Percentiles rank a stretch among this genome's conserved stretches.
Conservation (phyloP, 768 basidiomycete species). For the Boletus sp. region DNA sequence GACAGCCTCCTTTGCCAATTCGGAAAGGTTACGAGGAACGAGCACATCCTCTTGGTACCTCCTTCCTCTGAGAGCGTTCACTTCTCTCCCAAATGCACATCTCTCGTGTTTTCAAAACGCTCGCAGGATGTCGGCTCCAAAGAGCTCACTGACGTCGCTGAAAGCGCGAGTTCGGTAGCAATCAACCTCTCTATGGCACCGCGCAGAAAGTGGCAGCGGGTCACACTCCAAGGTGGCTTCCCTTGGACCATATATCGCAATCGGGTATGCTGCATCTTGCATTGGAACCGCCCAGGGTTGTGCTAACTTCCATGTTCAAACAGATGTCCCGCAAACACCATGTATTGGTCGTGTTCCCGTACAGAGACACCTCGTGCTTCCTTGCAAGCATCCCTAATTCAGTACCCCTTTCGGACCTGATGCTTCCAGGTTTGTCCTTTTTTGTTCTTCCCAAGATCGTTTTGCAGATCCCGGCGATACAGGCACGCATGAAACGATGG, state of each 20-base stretch:
- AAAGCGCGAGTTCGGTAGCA: constrained; percentile 11
- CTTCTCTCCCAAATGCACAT: constrained; percentile 19
- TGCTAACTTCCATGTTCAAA: constrained; percentile 3
- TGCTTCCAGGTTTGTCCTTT: constrained; percentile 64
- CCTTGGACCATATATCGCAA: constrained; percentile 60
- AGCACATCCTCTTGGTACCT: constrained; percentile 16
- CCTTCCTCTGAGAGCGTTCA: constrained; percentile 23
- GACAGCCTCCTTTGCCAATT: constrained; percentile 25
- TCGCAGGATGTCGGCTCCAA: constrained; percentile 21
- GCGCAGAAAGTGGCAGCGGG: constrained; percentile 45
- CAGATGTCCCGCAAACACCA: constrained; percentile 48
- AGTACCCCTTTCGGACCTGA: constrained; percentile 66
- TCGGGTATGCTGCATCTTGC: constrained; percentile 39
- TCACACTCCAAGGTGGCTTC: constrained; percentile 42
- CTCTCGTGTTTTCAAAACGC: constrained; percentile 17
- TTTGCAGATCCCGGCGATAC: background rate
- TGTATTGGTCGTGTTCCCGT: constrained; percentile 57
- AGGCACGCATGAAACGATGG: constrained; percentile 44
- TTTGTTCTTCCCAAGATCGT: constrained; percentile 32
- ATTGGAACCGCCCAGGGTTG: background rate
- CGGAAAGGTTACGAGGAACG: background rate
- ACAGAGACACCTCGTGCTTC: constrained; percentile 57
- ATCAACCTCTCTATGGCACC: constrained; percentile 23
- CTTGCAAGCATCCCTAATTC: constrained; percentile 63
- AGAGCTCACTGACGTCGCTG: constrained; percentile 4